phyloP scores from a whole-genome alignment of 2,329 filamentous ascomycete genomes.

The Xylaria sp. region DNA sequence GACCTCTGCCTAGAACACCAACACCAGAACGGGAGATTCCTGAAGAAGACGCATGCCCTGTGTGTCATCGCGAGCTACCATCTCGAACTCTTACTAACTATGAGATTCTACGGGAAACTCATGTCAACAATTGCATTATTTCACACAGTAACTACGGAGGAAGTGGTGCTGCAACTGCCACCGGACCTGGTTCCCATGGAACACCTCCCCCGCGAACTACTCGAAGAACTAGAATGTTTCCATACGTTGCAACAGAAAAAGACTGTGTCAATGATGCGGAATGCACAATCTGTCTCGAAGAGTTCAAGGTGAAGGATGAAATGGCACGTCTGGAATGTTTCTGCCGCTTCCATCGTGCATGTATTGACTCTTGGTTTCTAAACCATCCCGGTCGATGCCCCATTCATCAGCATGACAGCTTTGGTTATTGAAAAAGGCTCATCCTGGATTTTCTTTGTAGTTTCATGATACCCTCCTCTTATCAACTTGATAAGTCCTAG shows the following conservation, averaged over 20 bases:
- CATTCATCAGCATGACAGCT: conserved; percentile 73
- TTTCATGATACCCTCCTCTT: conserved; percentile 15
- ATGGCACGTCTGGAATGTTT: conserved; percentile 76
- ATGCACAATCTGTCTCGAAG: conserved; percentile 75
- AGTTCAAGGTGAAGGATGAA: conserved; percentile 69
- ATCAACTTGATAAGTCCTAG: conserved; percentile 8
- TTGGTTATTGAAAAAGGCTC: conserved; percentile 57
- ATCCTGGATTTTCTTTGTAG: conserved; percentile 13
- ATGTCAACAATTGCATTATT: conserved; percentile 69
- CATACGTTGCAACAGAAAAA: conserved; percentile 73
- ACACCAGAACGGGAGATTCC: conserved; percentile 59
- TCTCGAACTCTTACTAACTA: conserved; percentile 64
- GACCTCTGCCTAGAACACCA: conserved; percentile 52
- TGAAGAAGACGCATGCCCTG: conserved; percentile 83
- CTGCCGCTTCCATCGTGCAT: conserved; percentile 71
- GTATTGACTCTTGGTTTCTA: conserved; percentile 72
- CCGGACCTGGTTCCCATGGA: conserved; percentile 39
- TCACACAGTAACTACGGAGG: conserved; percentile 63
- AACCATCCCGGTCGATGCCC: conserved; percentile 72
- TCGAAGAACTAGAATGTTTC: conserved; percentile 70
- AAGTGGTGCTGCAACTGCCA: conserved; percentile 47
- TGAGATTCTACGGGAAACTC: conserved; percentile 66
- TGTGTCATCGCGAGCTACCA: conserved; percentile 79
- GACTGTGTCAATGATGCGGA: conserved; percentile 75
- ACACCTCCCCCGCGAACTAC: conserved; percentile 51